phyloP scores from a whole-genome alignment of 2,329 filamentous ascomycete species.

The Gliomastix tumulicola region DNA sequence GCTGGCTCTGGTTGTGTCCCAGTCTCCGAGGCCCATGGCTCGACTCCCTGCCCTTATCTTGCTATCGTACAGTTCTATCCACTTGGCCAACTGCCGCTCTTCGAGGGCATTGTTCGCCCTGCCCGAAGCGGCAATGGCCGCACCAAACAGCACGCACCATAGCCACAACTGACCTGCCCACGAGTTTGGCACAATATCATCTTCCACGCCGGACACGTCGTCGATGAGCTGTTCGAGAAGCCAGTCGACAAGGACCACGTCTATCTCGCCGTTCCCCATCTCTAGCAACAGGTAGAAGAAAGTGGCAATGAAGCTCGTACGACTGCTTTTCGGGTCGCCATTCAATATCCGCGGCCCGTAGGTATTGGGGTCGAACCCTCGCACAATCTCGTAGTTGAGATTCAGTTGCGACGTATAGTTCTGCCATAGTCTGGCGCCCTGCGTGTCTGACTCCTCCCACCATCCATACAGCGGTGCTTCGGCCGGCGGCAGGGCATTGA shows the following conservation, averaged over 20 bases:
- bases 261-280: conserved; percentile 30
- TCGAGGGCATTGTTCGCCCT: conserved; percentile 24
- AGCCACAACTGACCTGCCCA: conserved; percentile 36
- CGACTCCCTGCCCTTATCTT: conserved; percentile 32
- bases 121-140: conserved; percentile 30
- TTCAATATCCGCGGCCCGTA: conserved; percentile 25
- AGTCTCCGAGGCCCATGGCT: conserved; percentile 26
- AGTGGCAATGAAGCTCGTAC: conserved; percentile 36
- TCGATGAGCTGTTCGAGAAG: conserved; percentile 36
- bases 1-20: conserved; percentile 27
- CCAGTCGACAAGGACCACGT: conserved; percentile 35
- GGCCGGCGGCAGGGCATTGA: conserved; percentile 22
- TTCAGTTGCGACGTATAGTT: conserved; percentile 25
- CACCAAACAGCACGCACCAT: conserved; percentile 38
- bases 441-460: conserved; percentile 26
- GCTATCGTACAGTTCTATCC: conserved; percentile 27
- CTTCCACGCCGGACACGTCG: conserved; percentile 32
- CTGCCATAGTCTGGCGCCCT: conserved; percentile 26
- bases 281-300: conserved; percentile 40
- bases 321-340: conserved; percentile 27
- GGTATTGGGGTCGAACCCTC: conserved; percentile 20
- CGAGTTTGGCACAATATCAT: conserved; percentile 27
- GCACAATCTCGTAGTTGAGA: conserved; percentile 27
- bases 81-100: conserved; percentile 26
- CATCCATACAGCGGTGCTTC: conserved; percentile 26